Conservation (phyloP, 495 filamentous ascomycete species). For the Chaetomium cochliodes region DNA sequence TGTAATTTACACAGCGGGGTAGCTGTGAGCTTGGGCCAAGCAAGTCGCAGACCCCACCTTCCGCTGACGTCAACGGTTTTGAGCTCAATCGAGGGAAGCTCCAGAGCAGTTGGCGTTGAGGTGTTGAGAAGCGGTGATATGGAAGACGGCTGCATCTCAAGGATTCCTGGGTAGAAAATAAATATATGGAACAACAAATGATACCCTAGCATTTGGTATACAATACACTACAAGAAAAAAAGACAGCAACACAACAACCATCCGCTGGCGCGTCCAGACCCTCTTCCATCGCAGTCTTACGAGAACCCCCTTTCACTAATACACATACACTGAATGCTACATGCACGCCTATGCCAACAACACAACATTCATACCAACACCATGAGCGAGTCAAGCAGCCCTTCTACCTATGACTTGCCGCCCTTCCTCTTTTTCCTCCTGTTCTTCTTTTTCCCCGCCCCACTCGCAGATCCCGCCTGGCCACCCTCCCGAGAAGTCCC, state of each 20-base stretch:
- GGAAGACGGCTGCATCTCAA: too few relatives aligned
- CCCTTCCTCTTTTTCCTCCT: constrained; percentile 47
- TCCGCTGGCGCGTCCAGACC: neutral
- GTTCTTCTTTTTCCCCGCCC: constrained; percentile 37
- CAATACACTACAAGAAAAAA: neutral
- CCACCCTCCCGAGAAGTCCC: neutral
- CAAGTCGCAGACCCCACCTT: neutral
- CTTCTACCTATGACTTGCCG: constrained; percentile 39
- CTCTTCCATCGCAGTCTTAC: neutral
- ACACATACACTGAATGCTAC: constrained; percentile 12
- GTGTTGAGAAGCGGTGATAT: too few relatives aligned
- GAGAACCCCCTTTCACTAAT: neutral
- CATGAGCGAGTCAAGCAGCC: constrained; percentile 23
- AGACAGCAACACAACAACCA: neutral
- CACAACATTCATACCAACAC: neutral
- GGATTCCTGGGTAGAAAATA: neutral
- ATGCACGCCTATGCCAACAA: neutral
- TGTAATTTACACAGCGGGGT: neutral
- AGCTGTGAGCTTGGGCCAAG: neutral
- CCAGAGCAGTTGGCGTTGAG: too few relatives aligned
- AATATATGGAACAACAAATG: neutral
- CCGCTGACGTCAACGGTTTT: neutral
- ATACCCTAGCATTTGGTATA: neutral
- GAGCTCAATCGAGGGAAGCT: neutral
- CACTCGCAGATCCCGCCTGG: constrained; percentile 19